These are phyloP conservation scores for Monosporozyma yasuniensis DNA, from an alignment of 805 yeast species.

Conservation along the genomic window DNA sequence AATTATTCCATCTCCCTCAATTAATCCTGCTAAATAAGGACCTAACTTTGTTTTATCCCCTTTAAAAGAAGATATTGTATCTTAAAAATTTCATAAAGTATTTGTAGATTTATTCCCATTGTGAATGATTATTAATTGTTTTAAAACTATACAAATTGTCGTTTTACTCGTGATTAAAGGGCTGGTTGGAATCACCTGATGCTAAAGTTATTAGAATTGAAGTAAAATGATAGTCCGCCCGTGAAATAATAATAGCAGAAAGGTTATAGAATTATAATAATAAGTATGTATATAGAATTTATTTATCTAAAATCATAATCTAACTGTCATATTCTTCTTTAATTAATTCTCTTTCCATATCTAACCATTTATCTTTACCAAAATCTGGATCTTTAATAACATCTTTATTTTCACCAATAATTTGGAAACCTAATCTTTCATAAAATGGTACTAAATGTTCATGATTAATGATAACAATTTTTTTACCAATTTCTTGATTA, in stretches of 20 bases:
- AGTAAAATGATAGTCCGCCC: neutral
- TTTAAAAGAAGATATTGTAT: no score
- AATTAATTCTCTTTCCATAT: constrained; percentile 31
- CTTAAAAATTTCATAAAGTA: no score
- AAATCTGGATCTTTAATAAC: constrained; percentile 26
- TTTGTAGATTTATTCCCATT: no score
- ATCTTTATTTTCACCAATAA: constrained; percentile 45
- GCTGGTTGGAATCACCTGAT: neutral
- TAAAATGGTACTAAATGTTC: constrained; percentile 65
- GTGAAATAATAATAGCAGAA: no score
- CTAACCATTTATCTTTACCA: constrained; percentile 26
- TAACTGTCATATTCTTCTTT: constrained; percentile 30
- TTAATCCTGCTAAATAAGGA: no score
- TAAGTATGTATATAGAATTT: no score
- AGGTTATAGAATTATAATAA: neutral
- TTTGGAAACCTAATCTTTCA: constrained; percentile 69
- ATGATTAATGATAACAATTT: constrained; percentile 67
- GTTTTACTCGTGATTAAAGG: neutral
- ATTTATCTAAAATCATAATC: neutral
- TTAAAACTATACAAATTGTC: neutral
- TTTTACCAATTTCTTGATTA: constrained; percentile 77
- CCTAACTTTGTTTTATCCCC: no score
- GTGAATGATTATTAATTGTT: neutral
- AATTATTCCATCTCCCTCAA: no score
- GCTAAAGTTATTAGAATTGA: neutral